Percentiles rank a stretch among this genome's conserved stretches.
These are phyloP conservation scores for Ciborinia camelliae DNA, from an alignment of 2,329 filamentous ascomycete species.

Conservation along the genomic window DNA sequence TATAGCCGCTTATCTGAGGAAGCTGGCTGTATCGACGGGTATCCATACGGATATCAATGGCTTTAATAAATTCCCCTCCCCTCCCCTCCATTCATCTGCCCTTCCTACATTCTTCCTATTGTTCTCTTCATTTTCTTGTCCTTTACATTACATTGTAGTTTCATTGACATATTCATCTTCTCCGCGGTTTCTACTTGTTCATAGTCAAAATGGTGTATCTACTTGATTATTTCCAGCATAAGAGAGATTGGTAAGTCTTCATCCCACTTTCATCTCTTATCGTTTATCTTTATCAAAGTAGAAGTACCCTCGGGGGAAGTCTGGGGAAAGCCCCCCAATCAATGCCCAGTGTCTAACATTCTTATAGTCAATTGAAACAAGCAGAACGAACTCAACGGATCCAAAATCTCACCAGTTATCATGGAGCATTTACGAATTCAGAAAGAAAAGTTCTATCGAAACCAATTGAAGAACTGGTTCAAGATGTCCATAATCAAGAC, in stretches of 20 bases:
- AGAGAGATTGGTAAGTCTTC: slow-evolving; percentile 35
- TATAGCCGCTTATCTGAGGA: slow-evolving; percentile 27
- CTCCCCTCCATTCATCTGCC: neutral
- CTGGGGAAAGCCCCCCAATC: neutral
- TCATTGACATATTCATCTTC: neutral
- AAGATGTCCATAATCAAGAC: slow-evolving; percentile 68
- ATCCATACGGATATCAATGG: slow-evolving; percentile 17
- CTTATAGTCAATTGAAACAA: slow-evolving; percentile 71
- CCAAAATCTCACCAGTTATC: slow-evolving; percentile 62
- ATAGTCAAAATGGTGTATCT: slow-evolving; percentile 35
- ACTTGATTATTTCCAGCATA: slow-evolving; percentile 38
- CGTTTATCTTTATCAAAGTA: slow-evolving; percentile 1
- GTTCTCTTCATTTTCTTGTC: slow-evolving; percentile 9
- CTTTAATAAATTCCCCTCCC: neutral
- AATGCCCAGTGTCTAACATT: slow-evolving; percentile 35
- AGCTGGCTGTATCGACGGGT: neutral
- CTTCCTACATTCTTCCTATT: neutral
- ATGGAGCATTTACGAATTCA: slow-evolving; percentile 56
- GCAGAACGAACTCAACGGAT: slow-evolving; percentile 69
- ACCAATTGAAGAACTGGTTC: slow-evolving; percentile 74
- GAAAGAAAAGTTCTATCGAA: slow-evolving; percentile 68
- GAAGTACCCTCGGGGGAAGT: neutral
- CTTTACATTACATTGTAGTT: neutral
- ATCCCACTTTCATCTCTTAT: neutral
- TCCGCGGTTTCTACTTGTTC: neutral